Evolutionary conservation across 164 flowering plant species (phyloP).

Genomic region (Nymphaea colorata): DNA sequence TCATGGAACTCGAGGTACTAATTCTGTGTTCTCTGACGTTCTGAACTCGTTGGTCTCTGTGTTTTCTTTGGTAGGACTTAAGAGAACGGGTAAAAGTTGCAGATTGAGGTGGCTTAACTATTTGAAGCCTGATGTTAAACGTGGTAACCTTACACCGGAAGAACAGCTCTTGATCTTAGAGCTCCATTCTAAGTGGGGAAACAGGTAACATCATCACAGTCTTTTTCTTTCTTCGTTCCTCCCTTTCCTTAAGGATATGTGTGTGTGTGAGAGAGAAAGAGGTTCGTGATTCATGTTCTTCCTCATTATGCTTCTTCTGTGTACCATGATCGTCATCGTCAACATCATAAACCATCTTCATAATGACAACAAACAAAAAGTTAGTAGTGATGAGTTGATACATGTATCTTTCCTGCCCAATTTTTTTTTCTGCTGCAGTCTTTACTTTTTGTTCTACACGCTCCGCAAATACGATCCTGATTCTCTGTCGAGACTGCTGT

Average conservation of each 20-base stretch:
- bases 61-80: slow-evolving; percentile 31
- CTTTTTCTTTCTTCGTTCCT: neutral
- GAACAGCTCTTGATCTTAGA: slow-evolving; percentile 74
- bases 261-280: neutral
- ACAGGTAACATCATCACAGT: slow-evolving; percentile 46
- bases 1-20: neutral
- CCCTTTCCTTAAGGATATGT: neutral
- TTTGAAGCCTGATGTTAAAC: slow-evolving; percentile 65
- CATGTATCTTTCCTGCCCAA: no score
- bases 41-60: neutral
- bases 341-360: neutral
- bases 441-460: no score
- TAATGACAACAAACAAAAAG: neutral
- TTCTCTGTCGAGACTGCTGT: no score
- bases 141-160: slow-evolving; percentile 60
- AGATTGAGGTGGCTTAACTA: slow-evolving; percentile 85
- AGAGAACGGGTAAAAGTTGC: slow-evolving; percentile 86
- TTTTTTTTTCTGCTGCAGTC: no score
- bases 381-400: neutral
- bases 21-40: neutral
- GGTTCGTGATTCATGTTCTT: neutral
- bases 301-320: neutral
- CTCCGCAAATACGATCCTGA: no score
- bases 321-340: no score
- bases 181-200: slow-evolving; percentile 83